Evolutionary conservation across 768 basidiomycete genomes (phyloP).

Genomic region (Pulveroboletus sp.): DNA sequence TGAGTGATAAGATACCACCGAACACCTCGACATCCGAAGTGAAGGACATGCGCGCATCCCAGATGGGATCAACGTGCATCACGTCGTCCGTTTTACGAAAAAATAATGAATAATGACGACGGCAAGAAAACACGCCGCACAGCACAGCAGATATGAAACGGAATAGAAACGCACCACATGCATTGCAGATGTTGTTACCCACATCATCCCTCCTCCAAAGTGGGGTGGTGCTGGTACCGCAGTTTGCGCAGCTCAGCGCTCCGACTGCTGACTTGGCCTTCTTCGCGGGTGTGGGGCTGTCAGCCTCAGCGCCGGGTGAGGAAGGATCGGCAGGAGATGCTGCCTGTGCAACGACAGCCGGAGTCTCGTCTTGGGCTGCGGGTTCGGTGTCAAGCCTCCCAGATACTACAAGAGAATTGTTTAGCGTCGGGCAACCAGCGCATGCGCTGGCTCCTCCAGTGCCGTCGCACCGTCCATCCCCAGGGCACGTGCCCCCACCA

Average conservation of each 20-base stretch:
- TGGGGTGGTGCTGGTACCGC: conserved; percentile 85
- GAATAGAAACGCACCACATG: conserved; percentile 66
- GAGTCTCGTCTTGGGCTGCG: conserved; percentile 18
- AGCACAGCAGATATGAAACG: conserved; percentile 24
- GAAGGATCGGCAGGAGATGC: conserved; percentile 32
- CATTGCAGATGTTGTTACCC: conserved; percentile 93
- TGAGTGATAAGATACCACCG: conserved; percentile 19
- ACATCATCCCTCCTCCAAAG: conserved; percentile 87
- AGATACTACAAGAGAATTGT: conserved; percentile 64
- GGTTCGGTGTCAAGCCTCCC: conserved; percentile 39
- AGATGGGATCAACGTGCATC: conserved; percentile 21
- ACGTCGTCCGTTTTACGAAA: conserved; percentile 19
- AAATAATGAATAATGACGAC: conserved; percentile 13
- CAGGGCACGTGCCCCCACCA: conserved; percentile 81
- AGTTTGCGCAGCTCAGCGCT: conserved; percentile 81
- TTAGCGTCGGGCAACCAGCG: conserved; percentile 94
- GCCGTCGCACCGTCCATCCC: conserved; percentile 96
- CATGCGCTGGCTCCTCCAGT: conserved; percentile 92
- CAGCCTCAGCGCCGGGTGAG: conserved; percentile 30
- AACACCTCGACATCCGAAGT: conserved; percentile 14
- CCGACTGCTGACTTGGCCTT: conserved; percentile 48
- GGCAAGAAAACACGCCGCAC: conserved; percentile 19
- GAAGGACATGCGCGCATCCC: conserved; percentile 16
- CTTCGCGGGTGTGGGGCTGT: conserved; percentile 30
- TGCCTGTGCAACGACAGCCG: conserved; percentile 11